Conservation (phyloP, 2,329 filamentous ascomycete species). For the Botryosphaeria dothidea region DNA sequence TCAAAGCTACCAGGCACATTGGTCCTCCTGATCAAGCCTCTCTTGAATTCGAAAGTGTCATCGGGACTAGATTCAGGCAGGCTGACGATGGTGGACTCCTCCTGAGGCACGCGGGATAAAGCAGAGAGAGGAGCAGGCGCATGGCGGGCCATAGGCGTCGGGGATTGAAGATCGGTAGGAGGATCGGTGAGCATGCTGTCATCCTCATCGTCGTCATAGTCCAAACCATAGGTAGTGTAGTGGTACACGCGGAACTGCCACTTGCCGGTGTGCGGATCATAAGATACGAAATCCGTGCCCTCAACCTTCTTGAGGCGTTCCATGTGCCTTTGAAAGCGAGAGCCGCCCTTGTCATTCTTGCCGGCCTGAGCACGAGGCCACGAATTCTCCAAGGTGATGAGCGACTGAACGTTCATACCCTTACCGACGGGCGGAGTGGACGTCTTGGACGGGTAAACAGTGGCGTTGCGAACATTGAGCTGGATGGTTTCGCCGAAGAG, state of each 20-base stretch:
- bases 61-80: conserved; percentile 48
- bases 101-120: conserved; percentile 24
- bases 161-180: conserved; percentile 43
- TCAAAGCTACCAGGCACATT: conserved; percentile 81
- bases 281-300: conserved; percentile 80
- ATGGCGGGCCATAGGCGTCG: conserved; percentile 36
- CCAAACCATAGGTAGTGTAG: conserved; percentile 92
- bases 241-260: conserved; percentile 96
- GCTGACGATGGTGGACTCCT: conserved; percentile 38
- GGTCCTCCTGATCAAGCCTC: conserved; percentile 43
- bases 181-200: conserved; percentile 40
- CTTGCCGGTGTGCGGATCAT: conserved; percentile 75
- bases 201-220: conserved; percentile 65
- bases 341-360: conserved; percentile 39
- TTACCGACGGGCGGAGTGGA: conserved; percentile 84
- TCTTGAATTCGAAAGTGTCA: conserved; percentile 59
- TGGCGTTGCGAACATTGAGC: conserved; percentile 75
- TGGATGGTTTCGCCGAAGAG: conserved; percentile 75
- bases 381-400: conserved; percentile 86
- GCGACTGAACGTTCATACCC: conserved; percentile 87
- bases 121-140: conserved; percentile 27
- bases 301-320: conserved; percentile 75
- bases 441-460: conserved; percentile 70
- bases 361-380: conserved; percentile 74
- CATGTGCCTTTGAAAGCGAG: conserved; percentile 76